Conservation (phyloP, 2,329 filamentous ascomycete species). For the Monosporascus sp. region DNA sequence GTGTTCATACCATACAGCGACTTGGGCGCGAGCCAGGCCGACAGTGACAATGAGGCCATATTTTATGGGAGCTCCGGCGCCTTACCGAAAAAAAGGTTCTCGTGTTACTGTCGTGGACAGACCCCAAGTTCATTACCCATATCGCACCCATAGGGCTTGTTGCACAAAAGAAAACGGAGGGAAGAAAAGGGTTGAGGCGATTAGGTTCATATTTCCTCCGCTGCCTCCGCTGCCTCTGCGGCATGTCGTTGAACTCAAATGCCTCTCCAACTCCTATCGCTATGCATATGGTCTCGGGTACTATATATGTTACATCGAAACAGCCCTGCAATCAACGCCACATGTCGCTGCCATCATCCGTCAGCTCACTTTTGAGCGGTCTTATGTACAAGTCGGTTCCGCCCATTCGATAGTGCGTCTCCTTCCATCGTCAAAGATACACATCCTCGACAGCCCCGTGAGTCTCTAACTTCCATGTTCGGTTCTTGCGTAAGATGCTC, state of each 20-base stretch:
- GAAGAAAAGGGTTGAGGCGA: neutral
- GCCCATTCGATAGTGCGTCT: slow-evolving; percentile 1
- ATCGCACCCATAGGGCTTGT: neutral
- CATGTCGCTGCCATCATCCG: slow-evolving; percentile 5
- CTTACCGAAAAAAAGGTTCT: no score
- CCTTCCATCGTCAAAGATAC: neutral
- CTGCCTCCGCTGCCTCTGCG: neutral
- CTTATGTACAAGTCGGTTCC: slow-evolving; percentile 19
- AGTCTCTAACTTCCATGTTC: neutral
- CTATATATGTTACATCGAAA: slow-evolving; percentile 20
- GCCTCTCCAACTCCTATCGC: slow-evolving; percentile 14
- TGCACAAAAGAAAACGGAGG: neutral
- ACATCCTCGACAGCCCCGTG: neutral
- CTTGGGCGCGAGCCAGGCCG: no score
- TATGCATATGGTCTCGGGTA: slow-evolving; percentile 19
- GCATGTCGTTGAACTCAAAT: slow-evolving; percentile 3
- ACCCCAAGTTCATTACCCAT: neutral
- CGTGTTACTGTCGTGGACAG: no score
- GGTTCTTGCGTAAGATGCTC: neutral
- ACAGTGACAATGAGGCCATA: no score
- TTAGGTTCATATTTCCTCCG: slow-evolving; percentile 2
- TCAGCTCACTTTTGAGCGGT: slow-evolving; percentile 9
- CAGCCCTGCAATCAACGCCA: slow-evolving; percentile 5
- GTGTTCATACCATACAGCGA: no score
- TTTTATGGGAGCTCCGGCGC: no score